phyloP scores from a whole-genome alignment of 164 flowering plant species.

The Pachysandra terminalis region DNA sequence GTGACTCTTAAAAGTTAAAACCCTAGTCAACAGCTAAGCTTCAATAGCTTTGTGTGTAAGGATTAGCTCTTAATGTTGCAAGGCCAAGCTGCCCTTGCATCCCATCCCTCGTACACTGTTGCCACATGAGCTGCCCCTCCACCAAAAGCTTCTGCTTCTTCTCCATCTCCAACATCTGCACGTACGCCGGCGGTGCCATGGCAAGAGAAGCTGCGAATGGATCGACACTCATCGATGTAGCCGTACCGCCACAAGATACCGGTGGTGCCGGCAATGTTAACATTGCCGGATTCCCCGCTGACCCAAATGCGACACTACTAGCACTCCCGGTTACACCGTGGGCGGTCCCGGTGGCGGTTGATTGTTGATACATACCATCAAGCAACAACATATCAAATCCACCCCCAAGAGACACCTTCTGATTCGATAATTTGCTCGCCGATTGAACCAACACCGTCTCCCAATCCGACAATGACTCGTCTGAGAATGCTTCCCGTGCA shows the following conservation, averaged over 20 bases:
- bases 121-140: conserved; percentile 86
- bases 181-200: conserved; percentile 73
- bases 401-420: conserved; percentile 32
- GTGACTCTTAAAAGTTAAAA: too few relatives aligned
- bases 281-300: conserved; percentile 48
- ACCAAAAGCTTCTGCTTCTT: conserved; percentile 61
- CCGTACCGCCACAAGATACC: not conserved
- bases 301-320: conserved; percentile 63
- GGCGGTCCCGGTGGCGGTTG: conserved; percentile 5
- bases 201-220: conserved; percentile 74
- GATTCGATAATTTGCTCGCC: conserved; percentile 32
- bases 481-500: conserved; percentile 57
- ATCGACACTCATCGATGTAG: conserved; percentile 20
- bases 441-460: conserved; percentile 57
- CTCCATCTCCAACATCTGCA: conserved; percentile 90
- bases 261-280: conserved; percentile 71
- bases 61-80: conserved; percentile 17
- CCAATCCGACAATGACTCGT: conserved; percentile 63
- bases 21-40: too few relatives aligned
- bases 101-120: conserved; percentile 68
- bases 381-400: conserved; percentile 40
- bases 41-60: conserved; percentile 21
- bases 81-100: conserved; percentile 64
- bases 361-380: conserved; percentile 59
- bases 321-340: conserved; percentile 40